Conservation (phyloP, 169 alveolate genomes). For the Blepharisma undulans region DNA sequence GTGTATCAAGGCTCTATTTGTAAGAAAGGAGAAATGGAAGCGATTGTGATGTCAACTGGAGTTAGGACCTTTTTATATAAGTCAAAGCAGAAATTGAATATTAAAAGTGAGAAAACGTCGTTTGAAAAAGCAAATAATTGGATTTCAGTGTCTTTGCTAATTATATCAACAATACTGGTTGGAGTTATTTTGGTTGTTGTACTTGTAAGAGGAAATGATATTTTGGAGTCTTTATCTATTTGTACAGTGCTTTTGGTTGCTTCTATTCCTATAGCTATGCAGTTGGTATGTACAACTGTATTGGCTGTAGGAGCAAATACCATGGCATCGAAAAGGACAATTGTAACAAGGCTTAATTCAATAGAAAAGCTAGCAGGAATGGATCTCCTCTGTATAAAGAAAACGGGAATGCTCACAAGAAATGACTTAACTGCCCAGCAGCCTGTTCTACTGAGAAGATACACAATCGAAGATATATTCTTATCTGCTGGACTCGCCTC, state of each 20-base stretch:
- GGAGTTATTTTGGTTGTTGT: slow-evolving; percentile 7
- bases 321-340: slow-evolving; percentile 76
- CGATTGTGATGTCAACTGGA: slow-evolving; percentile 70
- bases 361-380: slow-evolving; percentile 85
- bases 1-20: slow-evolving; percentile 60
- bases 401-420: slow-evolving; percentile 74
- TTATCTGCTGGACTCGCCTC: slow-evolving; percentile 57
- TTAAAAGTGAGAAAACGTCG: neutral
- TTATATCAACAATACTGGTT: neutral
- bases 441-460: slow-evolving; percentile 23
- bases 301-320: slow-evolving; percentile 69
- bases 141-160: neutral
- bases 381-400: slow-evolving; percentile 69
- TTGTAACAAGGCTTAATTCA: slow-evolving; percentile 74
- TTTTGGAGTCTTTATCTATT: neutral
- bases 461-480: slow-evolving; percentile 41
- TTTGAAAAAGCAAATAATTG: neutral
- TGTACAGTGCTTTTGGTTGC: slow-evolving; percentile 21
- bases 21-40: slow-evolving; percentile 58
- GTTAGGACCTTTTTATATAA: slow-evolving; percentile 61
- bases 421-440: slow-evolving; percentile 56
- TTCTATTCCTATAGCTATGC: slow-evolving; percentile 24
- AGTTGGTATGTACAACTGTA: slow-evolving; percentile 1
- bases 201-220: slow-evolving; percentile 3
- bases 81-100: slow-evolving; percentile 20